Percentiles rank a stretch among this genome's conserved stretches.
These are phyloP conservation scores for Ganoderma lucidum DNA, from an alignment of 1,284 basidiomycete genomes.

Conservation along the genomic window DNA sequence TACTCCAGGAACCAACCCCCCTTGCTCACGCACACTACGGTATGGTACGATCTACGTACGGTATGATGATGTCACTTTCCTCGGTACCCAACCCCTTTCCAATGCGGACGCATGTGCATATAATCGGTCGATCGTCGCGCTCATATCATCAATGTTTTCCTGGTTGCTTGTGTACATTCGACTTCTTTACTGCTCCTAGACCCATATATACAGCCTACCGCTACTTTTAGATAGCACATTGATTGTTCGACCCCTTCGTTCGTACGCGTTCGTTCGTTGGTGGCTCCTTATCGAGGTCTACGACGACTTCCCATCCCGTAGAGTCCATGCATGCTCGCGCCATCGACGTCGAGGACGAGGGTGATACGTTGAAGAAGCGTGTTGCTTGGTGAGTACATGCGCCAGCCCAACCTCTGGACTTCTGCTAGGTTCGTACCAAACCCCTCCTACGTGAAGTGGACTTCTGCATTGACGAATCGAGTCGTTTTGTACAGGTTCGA, in stretches of 20 bases:
- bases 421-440: not conserved
- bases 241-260: not conserved
- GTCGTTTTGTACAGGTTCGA: not conserved
- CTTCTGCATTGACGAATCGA: not conserved
- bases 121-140: not conserved
- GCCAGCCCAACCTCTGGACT: not conserved
- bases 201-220: slow-evolving; percentile 12
- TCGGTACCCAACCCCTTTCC: not conserved
- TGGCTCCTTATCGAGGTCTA: too few species aligned
- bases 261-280: too few species aligned
- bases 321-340: too few species aligned
- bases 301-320: too few species aligned
- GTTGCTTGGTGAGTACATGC: not conserved
- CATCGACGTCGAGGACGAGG: too few species aligned
- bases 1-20: too few species aligned
- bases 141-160: not conserved
- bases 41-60: not conserved
- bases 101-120: not conserved
- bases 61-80: not conserved
- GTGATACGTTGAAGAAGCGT: too few species aligned
- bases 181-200: slow-evolving; percentile 15
- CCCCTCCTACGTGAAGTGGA: too few species aligned
- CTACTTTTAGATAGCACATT: slow-evolving; percentile 11
- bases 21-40: not conserved
- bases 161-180: slow-evolving; percentile 16